These are phyloP conservation scores for Fusarium anguioides DNA, from an alignment of 2,329 filamentous ascomycete genomes.

Conservation along the genomic window DNA sequence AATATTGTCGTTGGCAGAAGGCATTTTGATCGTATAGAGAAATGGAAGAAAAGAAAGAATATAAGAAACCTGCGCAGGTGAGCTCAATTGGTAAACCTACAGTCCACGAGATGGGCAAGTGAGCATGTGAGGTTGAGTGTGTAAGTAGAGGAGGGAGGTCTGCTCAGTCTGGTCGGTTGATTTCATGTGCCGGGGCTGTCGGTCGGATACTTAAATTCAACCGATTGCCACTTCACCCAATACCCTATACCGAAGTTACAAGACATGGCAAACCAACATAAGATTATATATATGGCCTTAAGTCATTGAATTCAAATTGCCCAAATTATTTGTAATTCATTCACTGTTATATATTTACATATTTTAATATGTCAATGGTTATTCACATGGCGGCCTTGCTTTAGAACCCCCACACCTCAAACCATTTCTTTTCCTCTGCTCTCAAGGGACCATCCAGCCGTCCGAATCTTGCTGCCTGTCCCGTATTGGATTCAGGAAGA, in stretches of 20 bases:
- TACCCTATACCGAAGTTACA: conserved; percentile 11
- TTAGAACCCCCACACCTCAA: conserved; percentile 69
- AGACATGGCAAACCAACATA: no score
- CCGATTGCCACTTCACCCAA: conserved; percentile 15
- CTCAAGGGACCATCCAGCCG: conserved; percentile 70
- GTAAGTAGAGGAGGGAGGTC: conserved; percentile 5
- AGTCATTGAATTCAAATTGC: no score
- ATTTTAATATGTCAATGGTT: no score
- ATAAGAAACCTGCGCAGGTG: no score
- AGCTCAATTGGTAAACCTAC: neutral
- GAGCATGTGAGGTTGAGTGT: conserved; percentile 18
- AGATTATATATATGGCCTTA: neutral
- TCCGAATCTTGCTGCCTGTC: conserved; percentile 71
- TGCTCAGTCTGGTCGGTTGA: conserved; percentile 22
- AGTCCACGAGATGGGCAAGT: neutral
- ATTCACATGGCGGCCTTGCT: neutral
- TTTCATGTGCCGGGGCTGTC: conserved; percentile 14
- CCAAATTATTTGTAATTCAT: no score
- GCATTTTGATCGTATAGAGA: conserved; percentile 19
- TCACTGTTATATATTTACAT: no score
- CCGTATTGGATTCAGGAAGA: conserved; percentile 79
- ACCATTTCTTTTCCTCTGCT: conserved; percentile 68
- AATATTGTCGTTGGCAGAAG: conserved; percentile 28
- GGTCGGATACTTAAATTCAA: conserved; percentile 22
- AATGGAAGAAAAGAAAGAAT: neutral